phyloP scores from a whole-genome alignment of 352 stramenopile genomes.

The Phytophthora lateralis region DNA sequence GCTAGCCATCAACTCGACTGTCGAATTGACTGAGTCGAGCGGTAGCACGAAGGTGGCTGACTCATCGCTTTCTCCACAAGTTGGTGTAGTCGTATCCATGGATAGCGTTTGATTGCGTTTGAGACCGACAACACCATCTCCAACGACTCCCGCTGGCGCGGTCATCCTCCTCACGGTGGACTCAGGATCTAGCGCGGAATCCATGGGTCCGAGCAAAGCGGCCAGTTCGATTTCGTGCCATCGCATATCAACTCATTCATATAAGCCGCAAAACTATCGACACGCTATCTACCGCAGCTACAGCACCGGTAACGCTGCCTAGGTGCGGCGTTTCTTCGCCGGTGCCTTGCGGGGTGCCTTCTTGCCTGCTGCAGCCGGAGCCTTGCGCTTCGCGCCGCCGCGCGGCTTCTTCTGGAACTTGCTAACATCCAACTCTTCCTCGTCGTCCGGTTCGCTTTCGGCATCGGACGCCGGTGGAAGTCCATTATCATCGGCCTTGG shows the following conservation, averaged over 20 bases:
- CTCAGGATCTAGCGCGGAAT: no score
- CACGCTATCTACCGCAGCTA: slow-evolving; percentile 16
- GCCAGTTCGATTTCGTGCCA: no score
- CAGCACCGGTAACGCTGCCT: neutral
- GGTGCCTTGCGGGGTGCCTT: slow-evolving; percentile 59
- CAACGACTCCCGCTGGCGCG: no score
- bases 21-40: no score
- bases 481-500: slow-evolving; percentile 51
- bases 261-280: slow-evolving; percentile 27
- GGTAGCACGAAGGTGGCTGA: no score
- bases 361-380: slow-evolving; percentile 37
- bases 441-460: slow-evolving; percentile 69
- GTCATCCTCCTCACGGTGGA: no score
- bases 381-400: slow-evolving; percentile 61
- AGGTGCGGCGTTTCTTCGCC: slow-evolving; percentile 62
- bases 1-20: no score
- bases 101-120: no score
- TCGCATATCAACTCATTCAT: slow-evolving; percentile 4
- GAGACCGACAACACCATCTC: no score
- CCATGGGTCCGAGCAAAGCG: no score
- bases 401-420: slow-evolving; percentile 86
- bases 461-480: slow-evolving; percentile 65
- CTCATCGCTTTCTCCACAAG: no score
- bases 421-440: slow-evolving; percentile 71
- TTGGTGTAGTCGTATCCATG: no score